These are phyloP conservation scores for Xylaria sp. DNA, from an alignment of 2,329 filamentous ascomycete genomes.

Conservation along the genomic window DNA sequence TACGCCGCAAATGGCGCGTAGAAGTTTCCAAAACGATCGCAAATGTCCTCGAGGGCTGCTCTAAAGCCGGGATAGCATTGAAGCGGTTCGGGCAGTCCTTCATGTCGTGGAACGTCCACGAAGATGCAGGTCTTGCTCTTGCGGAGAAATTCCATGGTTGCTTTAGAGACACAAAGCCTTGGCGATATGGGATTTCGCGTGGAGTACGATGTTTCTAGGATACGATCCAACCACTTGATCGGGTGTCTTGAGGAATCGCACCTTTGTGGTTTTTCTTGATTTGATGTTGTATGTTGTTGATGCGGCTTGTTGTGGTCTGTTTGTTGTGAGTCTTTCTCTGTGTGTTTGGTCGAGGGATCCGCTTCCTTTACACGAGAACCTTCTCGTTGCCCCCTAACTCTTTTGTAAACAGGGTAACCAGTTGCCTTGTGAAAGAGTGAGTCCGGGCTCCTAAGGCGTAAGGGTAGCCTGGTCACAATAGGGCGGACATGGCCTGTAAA, in stretches of 20 bases:
- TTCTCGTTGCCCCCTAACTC: not conserved
- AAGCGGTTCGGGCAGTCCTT: conserved; percentile 29
- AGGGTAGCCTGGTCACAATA: conserved; percentile 15
- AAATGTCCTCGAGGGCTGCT: conserved; percentile 40
- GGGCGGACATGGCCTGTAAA: conserved; percentile 2
- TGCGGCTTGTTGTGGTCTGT: conserved; percentile 4
- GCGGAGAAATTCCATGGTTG: conserved; percentile 12
- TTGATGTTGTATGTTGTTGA: not conserved
- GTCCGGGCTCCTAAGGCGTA: conserved; percentile 22
- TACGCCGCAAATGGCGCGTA: conserved; percentile 42
- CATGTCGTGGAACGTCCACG: conserved; percentile 11
- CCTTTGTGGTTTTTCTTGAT: not conserved
- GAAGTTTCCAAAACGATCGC: conserved; percentile 36
- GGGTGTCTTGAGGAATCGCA: conserved; percentile 26
- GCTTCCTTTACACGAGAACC: not conserved
- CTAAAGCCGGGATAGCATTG: conserved; percentile 39
- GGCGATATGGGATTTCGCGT: conserved; percentile 34
- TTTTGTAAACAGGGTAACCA: not conserved
- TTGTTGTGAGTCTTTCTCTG: not conserved
- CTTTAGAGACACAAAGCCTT: conserved; percentile 22
- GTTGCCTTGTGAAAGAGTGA: not conserved
- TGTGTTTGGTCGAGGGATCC: not conserved
- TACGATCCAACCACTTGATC: conserved; percentile 39
- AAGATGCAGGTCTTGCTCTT: conserved; percentile 24
- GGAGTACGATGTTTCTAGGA: conserved; percentile 41